Conservation (phyloP, 331 rosid genomes). For the Malus hybrid region DNA sequence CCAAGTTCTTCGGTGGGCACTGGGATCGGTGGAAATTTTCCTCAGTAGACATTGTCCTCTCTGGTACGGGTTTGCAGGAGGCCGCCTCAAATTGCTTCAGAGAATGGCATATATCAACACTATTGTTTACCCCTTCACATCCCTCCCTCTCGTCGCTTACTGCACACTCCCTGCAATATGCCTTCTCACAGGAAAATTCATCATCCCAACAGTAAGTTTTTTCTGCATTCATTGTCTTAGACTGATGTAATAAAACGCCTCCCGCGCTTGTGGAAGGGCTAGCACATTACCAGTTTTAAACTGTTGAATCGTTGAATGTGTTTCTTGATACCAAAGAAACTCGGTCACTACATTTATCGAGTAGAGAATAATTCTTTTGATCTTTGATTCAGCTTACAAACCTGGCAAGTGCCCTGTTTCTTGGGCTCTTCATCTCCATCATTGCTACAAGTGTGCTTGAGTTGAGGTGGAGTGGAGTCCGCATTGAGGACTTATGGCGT, state of each 20-base stretch:
- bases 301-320: not conserved
- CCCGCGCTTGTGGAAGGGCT: not conserved
- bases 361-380: not conserved
- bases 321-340: not conserved
- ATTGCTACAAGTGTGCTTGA: conserved; percentile 72
- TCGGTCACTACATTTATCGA: not conserved
- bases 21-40: conserved; percentile 98
- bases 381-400: conserved; percentile 72
- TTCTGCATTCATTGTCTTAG: conserved; percentile 4
- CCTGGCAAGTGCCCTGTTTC: conserved; percentile 82
- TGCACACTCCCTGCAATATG: conserved; percentile 92
- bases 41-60: conserved; percentile 99
- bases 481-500: conserved; percentile 81
- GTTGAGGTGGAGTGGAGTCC: conserved; percentile 92
- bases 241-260: not conserved
- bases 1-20: conserved; percentile 99
- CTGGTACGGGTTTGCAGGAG: conserved; percentile 96
- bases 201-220: conserved; percentile 86
- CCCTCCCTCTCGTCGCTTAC: conserved; percentile 89
- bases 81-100: conserved; percentile 86
- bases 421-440: conserved; percentile 90
- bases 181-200: conserved; percentile 92
- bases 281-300: not conserved
- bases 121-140: conserved; percentile 92
- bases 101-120: conserved; percentile 92